Percentiles rank a stretch among this genome's conserved stretches.
Evolutionary conservation across 345 rosid genomes (phyloP).

Genomic region (Brassica incana): DNA sequence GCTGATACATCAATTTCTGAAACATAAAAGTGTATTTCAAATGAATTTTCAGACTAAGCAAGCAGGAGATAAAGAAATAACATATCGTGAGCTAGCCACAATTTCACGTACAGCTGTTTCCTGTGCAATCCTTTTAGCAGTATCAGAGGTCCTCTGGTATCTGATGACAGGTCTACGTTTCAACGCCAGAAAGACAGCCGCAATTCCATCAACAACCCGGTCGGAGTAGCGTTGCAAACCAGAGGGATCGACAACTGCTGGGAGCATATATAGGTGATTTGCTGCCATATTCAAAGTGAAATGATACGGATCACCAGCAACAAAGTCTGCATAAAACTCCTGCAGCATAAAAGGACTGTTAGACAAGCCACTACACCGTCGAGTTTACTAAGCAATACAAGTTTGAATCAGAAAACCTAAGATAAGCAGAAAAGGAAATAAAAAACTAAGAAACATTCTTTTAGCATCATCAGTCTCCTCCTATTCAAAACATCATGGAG

Average conservation of each 20-base stretch:
- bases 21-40: constrained; percentile 25
- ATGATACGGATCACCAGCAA: constrained; percentile 82
- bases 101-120: constrained; percentile 78
- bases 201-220: constrained; percentile 83
- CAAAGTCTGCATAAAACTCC: constrained; percentile 97
- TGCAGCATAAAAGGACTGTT: constrained; percentile 43
- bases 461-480: neutral
- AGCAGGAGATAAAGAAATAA: constrained; percentile 9
- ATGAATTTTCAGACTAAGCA: constrained; percentile 13
- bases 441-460: neutral
- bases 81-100: neutral
- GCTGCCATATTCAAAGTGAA: constrained; percentile 80
- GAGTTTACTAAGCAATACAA: neutral
- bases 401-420: constrained; percentile 4
- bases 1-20: constrained; percentile 98
- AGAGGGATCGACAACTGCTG: constrained; percentile 94
- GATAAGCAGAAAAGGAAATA: neutral
- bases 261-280: constrained; percentile 87
- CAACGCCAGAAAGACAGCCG: constrained; percentile 79
- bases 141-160: constrained; percentile 91
- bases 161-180: constrained; percentile 93
- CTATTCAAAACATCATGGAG: constrained; percentile 1
- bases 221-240: constrained; percentile 84
- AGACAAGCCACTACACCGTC: neutral
- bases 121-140: constrained; percentile 93